A percentile compares a stretch with the other conserved stretches of the same genome.
phyloP scores from a whole-genome alignment of 345 rosid genomes.

The Eucalyptus urophylla region DNA sequence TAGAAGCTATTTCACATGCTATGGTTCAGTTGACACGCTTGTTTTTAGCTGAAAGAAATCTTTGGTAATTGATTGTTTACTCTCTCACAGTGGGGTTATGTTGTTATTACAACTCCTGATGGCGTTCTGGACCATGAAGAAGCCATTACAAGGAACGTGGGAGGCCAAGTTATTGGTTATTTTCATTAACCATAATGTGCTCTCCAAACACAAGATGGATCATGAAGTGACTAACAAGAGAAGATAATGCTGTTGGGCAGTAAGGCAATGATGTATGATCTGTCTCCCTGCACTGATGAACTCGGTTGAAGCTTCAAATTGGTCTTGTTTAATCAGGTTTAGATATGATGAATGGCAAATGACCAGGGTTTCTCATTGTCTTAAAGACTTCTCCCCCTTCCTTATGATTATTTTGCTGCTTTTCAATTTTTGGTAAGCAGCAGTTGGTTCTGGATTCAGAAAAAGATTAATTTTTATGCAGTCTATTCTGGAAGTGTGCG shows the following conservation, averaged over 20 bases:
- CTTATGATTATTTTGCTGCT: neutral
- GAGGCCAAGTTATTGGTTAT: constrained; percentile 91
- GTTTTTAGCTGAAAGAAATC: neutral
- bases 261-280: neutral
- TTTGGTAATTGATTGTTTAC: neutral
- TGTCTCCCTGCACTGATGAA: neutral
- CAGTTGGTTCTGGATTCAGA: neutral
- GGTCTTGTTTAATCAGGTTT: neutral
- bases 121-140: constrained; percentile 96
- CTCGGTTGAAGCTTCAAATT: neutral
- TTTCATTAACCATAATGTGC: constrained; percentile 34
- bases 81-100: constrained; percentile 82
- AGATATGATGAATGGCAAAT: neutral
- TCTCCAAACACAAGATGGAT: neutral
- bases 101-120: constrained; percentile 81
- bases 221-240: neutral
- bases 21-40: neutral
- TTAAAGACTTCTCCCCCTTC: neutral
- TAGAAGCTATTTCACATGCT: neutral
- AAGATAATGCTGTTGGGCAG: neutral
- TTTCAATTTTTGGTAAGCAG: neutral
- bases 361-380: neutral
- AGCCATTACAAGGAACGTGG: constrained; percentile 62
- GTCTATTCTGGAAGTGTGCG: neutral
- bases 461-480: neutral